Base-by-base conservation (phyloP, 805 yeast genomes). In the Tanozyma kutaoensis region DNA sequence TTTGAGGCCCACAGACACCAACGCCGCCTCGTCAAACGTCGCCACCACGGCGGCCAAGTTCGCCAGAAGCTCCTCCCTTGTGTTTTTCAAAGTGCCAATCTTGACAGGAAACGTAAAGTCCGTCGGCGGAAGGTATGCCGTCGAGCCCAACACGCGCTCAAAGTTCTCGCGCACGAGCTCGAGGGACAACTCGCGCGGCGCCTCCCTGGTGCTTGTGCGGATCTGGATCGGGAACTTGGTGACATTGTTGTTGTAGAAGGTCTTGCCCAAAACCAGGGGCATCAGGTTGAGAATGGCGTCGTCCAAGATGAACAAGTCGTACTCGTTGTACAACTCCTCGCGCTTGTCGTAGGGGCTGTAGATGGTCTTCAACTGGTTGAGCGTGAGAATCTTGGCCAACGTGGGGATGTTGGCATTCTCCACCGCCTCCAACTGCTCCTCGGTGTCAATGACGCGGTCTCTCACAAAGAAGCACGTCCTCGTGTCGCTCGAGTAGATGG, bases 331-430 rank as follows among this genome's bases (percentile, higher is more conserved):
- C 33, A 91, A 69, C 35, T 73, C 76, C 49, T 96, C 74, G 50
- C 85, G 75, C 33, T 85, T 76, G 52, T 91, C 96, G 43, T 59
- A 91, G n/a, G 81, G 71, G 56, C 84, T 84, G 64, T 73, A 88
- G 34, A 76, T 78, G 19, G 85, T 80, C 50, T 82, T 82, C 36
- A 91, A 62, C 39, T 84, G 78, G 24, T 71, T 62, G 29, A 76
- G 76, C 5, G 91, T 67, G 19, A 85, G 62, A 29, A 86, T 73
- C 41, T 67, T 65, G 14, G 50, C 31, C 24, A 71, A 50, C 22
- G 66, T 51, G 14, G 69, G 65, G 18, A 69, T 55, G 13, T 55
- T 40, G 20, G 54, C 62, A n/a, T 5, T 5, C 46, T 70, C 76
- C 29, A 70, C 56, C 30, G 52, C 39, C 29, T 57, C 62, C 31